These are phyloP conservation scores for Ceratocystis papillata DNA, from an alignment of 2,329 filamentous ascomycete species.

Conservation along the genomic window DNA sequence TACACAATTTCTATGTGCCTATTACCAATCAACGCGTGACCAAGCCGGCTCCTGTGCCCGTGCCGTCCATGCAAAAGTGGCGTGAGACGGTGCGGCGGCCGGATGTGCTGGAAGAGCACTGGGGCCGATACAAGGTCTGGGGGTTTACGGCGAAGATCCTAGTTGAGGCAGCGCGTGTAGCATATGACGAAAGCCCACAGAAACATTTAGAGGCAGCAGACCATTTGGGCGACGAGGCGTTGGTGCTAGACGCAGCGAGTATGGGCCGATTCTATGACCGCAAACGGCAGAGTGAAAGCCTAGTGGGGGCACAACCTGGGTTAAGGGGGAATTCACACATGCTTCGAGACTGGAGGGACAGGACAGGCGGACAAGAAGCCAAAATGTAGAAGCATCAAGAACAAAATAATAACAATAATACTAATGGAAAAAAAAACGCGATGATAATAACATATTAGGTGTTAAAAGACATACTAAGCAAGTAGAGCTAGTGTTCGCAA, in stretches of 20 bases:
- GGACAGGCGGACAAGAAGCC: conserved; percentile 16
- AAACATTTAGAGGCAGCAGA: conserved; percentile 60
- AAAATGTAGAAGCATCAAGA: conserved; percentile 22
- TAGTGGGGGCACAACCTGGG: neutral
- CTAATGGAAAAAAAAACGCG: neutral
- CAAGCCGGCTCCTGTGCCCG: conserved; percentile 38
- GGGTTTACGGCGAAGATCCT: conserved; percentile 89
- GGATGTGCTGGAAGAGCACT: conserved; percentile 32
- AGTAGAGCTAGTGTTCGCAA: neutral
- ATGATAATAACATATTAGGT: neutral
- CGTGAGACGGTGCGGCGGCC: conserved; percentile 34
- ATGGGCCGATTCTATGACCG: conserved; percentile 37
- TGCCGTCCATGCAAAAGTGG: conserved; percentile 29
- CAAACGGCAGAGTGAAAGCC: conserved; percentile 10
- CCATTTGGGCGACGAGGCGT: conserved; percentile 42
- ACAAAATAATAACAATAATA: neutral
- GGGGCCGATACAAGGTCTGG: conserved; percentile 69
- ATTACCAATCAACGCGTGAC: conserved; percentile 59
- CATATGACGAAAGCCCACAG: conserved; percentile 63
- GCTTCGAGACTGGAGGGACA: conserved; percentile 15
- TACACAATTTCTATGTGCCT: conserved; percentile 90
- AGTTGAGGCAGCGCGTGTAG: conserved; percentile 75
- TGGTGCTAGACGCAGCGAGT: conserved; percentile 39
- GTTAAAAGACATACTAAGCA: neutral
- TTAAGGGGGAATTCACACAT: conserved; percentile 16